Conservation (phyloP, 352 stramenopile species). For the Phytophthora pseudosyringae region DNA sequence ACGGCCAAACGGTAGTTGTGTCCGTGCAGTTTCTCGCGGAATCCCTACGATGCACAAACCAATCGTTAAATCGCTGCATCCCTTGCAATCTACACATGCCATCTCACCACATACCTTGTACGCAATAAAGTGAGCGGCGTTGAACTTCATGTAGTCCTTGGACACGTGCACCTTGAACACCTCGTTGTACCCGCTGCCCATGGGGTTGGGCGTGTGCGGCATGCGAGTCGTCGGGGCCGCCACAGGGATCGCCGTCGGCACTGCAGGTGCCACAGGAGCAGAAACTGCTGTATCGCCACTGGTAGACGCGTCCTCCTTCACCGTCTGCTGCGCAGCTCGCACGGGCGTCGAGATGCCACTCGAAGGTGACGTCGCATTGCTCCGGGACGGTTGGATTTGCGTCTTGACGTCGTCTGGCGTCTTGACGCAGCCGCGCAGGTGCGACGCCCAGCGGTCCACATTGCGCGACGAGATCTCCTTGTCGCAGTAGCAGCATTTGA, state of each 20-base stretch:
- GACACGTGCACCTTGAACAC: constrained; percentile 90
- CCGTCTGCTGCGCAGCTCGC: neutral
- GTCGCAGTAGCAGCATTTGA: constrained; percentile 86
- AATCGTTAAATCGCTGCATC: neutral
- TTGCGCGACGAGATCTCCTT: constrained; percentile 89
- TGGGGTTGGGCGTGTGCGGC: constrained; percentile 22
- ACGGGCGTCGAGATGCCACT: constrained; percentile 8
- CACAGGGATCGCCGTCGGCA: constrained; percentile 9
- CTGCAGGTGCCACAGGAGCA: neutral
- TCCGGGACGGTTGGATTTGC: constrained; percentile 73
- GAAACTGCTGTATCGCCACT: neutral
- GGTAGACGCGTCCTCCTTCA: constrained; percentile 1
- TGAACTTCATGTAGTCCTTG: constrained; percentile 94
- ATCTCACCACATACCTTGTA: constrained; percentile 69
- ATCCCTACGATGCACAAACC: constrained; percentile 68
- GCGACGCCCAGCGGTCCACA: constrained; percentile 83
- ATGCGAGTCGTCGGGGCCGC: constrained; percentile 3
- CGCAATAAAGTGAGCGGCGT: constrained; percentile 89
- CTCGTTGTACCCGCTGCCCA: constrained; percentile 59
- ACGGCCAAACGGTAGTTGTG: constrained; percentile 98
- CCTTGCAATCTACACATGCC: neutral
- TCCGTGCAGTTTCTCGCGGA: constrained; percentile 96
- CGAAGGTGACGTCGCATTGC: constrained; percentile 5
- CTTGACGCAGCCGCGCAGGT: constrained; percentile 78
- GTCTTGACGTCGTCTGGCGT: constrained; percentile 79